phyloP scores from a whole-genome alignment of 805 yeast species.

The Alloascoidea hylecoeti region DNA sequence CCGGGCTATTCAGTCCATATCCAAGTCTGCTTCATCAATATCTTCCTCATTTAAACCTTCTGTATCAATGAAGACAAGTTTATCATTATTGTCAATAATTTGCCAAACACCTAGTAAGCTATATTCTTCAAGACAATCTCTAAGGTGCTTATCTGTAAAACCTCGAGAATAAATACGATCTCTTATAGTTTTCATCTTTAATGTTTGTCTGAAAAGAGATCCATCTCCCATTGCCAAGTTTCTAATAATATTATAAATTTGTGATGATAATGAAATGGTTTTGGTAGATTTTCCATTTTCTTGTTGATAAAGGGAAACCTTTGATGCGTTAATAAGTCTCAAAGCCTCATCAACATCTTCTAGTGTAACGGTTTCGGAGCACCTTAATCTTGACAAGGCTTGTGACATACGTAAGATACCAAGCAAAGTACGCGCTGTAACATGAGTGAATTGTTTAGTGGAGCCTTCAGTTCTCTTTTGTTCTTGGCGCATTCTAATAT shows the following conservation, averaged over 20 bases:
- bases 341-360: slow-evolving; percentile 95
- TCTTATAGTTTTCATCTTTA: slow-evolving; percentile 36
- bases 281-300: slow-evolving; percentile 25
- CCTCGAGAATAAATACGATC: slow-evolving; percentile 68
- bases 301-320: slow-evolving; percentile 57
- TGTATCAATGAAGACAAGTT: slow-evolving; percentile 37
- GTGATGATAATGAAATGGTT: slow-evolving; percentile 47
- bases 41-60: slow-evolving; percentile 19
- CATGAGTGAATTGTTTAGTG: slow-evolving; percentile 74
- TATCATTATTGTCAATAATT: slow-evolving; percentile 53
- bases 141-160: slow-evolving; percentile 66
- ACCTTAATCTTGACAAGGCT: slow-evolving; percentile 84
- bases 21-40: slow-evolving; percentile 9
- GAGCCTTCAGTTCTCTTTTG: slow-evolving; percentile 63
- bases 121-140: slow-evolving; percentile 65
- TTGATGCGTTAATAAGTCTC: slow-evolving; percentile 76
- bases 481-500: slow-evolving; percentile 87
- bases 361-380: slow-evolving; percentile 51
- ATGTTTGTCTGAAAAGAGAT: slow-evolving; percentile 16
- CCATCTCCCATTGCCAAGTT: slow-evolving; percentile 32
- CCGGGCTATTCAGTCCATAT: slow-evolving; percentile 1
- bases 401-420: slow-evolving; percentile 89
- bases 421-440: slow-evolving; percentile 88
- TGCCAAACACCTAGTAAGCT: slow-evolving; percentile 64
- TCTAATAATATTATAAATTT: slow-evolving; percentile 59